phyloP scores from a whole-genome alignment of 202 grass and related monocot genomes.

The Dendrocalamus latiflorus region DNA sequence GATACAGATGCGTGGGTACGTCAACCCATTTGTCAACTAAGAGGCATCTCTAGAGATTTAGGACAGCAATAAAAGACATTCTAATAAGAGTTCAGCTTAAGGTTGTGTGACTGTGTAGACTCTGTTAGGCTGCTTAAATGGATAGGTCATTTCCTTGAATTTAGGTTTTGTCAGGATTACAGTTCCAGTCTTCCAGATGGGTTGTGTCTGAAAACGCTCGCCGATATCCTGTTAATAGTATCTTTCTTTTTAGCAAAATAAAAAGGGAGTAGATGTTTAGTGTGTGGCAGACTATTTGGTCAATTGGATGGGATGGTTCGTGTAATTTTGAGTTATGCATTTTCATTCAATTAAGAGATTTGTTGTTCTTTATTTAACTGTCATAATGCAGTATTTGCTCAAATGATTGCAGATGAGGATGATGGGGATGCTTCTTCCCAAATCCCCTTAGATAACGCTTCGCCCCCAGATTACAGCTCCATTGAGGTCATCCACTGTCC shows the following conservation, averaged over 20 bases:
- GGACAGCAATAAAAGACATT: neutral
- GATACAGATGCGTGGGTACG: neutral
- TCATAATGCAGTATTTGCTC: too few species aligned
- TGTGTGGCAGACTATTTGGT: neutral
- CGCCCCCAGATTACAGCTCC: conserved; percentile 72
- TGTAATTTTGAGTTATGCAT: neutral
- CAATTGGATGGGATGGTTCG: neutral
- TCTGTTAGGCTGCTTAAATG: neutral
- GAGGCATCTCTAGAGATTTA: neutral
- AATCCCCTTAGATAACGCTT: conserved; percentile 75
- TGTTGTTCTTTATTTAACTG: neutral
- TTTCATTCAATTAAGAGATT: neutral
- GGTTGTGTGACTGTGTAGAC: neutral
- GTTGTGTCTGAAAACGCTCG: neutral
- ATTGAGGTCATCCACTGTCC: conserved; percentile 94
- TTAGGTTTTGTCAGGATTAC: neutral
- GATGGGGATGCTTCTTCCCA: conserved; percentile 60
- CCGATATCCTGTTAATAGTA: neutral
- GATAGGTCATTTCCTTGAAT: neutral
- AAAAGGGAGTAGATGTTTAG: neutral
- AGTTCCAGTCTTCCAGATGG: neutral
- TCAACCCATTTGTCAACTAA: neutral
- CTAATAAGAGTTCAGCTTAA: neutral
- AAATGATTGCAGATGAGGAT: too few species aligned
- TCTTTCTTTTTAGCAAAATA: neutral